A percentile compares a stretch with the other conserved stretches of the same genome.
phyloP scores from a whole-genome alignment of 2,329 filamentous ascomycete genomes.

The Fusarium graminum region DNA sequence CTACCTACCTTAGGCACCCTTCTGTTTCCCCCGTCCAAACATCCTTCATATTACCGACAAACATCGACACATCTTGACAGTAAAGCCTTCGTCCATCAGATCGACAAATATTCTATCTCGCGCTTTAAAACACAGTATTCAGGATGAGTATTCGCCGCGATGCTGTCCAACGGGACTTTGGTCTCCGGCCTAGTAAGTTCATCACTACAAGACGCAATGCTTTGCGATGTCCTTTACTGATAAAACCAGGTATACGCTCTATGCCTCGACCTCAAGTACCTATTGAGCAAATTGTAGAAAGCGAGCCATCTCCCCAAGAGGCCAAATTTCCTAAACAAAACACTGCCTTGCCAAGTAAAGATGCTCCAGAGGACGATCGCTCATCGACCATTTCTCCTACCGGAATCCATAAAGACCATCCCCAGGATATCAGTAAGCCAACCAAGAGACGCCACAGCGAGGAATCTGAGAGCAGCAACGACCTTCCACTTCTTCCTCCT shows the following conservation, averaged over 20 bases:
- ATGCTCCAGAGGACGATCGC: conserved; percentile 6
- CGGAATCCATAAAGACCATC: neutral
- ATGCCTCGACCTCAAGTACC: conserved; percentile 3
- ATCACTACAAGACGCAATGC: neutral
- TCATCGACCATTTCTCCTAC: conserved; percentile 8
- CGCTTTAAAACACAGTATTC: neutral
- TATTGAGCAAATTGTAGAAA: conserved; percentile 2
- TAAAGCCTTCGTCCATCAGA: neutral
- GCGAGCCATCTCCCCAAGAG: neutral
- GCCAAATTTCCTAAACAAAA: neutral
- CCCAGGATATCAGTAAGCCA: neutral
- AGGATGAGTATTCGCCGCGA: conserved; percentile 20
- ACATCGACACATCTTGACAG: neutral
- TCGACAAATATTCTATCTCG: neutral
- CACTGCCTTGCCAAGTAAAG: neutral
- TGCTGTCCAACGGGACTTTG: conserved; percentile 24
- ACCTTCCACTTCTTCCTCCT: conserved; percentile 8
- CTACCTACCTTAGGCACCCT: too few relatives aligned
- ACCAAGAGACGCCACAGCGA: conserved; percentile 21
- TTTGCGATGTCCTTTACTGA: neutral
- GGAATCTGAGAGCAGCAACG: conserved; percentile 11
- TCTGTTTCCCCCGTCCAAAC: neutral
- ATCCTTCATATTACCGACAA: neutral
- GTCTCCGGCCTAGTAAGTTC: conserved; percentile 23
- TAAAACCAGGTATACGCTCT: neutral